Conservation (phyloP, 768 basidiomycete genomes). For the Pisolithus albus region DNA sequence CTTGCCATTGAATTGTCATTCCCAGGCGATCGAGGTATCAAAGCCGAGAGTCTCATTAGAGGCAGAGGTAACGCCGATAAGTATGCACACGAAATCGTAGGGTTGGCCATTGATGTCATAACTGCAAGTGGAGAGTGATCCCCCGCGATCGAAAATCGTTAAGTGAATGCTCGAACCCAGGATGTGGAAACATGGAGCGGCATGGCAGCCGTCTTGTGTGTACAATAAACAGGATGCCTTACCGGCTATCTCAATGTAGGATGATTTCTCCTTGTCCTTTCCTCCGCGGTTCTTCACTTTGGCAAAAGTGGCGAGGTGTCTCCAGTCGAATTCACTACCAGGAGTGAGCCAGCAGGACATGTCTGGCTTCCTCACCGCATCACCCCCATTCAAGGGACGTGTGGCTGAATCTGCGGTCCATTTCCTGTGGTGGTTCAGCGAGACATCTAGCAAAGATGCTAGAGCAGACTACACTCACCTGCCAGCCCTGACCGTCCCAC, state of each 20-base stretch:
- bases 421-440: not conserved
- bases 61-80: too few species aligned
- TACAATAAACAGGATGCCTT: too few species aligned
- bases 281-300: not conserved
- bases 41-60: too few species aligned
- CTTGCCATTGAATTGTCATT: too few species aligned
- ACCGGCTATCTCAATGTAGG: not conserved
- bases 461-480: not conserved
- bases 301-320: not conserved
- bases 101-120: too few species aligned
- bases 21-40: too few species aligned
- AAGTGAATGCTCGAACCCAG: too few species aligned
- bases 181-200: not conserved
- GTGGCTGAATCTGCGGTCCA: not conserved
- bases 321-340: not conserved
- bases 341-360: not conserved
- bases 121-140: too few species aligned
- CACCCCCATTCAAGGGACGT: not conserved
- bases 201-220: too few species aligned
- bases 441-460: not conserved
- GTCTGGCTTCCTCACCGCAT: not conserved
- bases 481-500: not conserved
- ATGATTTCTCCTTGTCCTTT: not conserved
- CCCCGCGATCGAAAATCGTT: too few species aligned
- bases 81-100: too few species aligned